Evolutionary conservation across 805 yeast genomes (phyloP).

Genomic region (Debaryomyces hansenii): DNA sequence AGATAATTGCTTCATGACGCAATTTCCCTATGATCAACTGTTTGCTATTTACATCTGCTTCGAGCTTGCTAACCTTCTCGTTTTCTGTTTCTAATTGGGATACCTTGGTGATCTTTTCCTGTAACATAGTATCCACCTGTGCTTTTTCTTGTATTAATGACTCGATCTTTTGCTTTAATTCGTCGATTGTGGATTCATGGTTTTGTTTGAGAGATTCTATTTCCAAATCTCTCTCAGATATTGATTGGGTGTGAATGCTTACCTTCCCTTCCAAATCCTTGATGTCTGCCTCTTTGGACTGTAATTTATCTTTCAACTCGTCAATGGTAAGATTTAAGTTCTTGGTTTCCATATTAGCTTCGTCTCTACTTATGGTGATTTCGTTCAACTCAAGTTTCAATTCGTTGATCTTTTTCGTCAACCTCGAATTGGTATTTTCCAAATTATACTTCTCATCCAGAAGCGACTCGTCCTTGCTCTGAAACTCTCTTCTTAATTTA

Average conservation of each 20-base stretch:
- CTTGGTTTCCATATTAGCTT: slow-evolving; percentile 40
- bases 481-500: slow-evolving; percentile 35
- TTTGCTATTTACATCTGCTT: slow-evolving; percentile 56
- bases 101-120: slow-evolving; percentile 4
- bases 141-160: slow-evolving; percentile 1
- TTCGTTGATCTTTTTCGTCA: slow-evolving; percentile 40
- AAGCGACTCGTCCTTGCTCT: slow-evolving; percentile 31
- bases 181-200: slow-evolving; percentile 1
- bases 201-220: slow-evolving; percentile 2
- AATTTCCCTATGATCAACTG: slow-evolving; percentile 83
- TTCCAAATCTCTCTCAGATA: slow-evolving; percentile 6
- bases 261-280: slow-evolving; percentile 11
- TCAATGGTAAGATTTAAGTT: slow-evolving; percentile 43
- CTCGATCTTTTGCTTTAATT: slow-evolving; percentile 8
- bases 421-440: slow-evolving; percentile 39
- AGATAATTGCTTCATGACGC: slow-evolving; percentile 89
- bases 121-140: slow-evolving; percentile 8
- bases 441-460: slow-evolving; percentile 41
- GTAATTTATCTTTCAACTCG: slow-evolving; percentile 43
- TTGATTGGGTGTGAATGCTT: slow-evolving; percentile 8
- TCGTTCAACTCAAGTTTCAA: slow-evolving; percentile 42
- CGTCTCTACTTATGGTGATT: slow-evolving; percentile 36
- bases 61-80: slow-evolving; percentile 47
- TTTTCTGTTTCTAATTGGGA: slow-evolving; percentile 23
- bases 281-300: slow-evolving; percentile 9